These are phyloP conservation scores for Sarocladiaceae sp. DNA, from an alignment of 2,329 filamentous ascomycete species.

Conservation along the genomic window DNA sequence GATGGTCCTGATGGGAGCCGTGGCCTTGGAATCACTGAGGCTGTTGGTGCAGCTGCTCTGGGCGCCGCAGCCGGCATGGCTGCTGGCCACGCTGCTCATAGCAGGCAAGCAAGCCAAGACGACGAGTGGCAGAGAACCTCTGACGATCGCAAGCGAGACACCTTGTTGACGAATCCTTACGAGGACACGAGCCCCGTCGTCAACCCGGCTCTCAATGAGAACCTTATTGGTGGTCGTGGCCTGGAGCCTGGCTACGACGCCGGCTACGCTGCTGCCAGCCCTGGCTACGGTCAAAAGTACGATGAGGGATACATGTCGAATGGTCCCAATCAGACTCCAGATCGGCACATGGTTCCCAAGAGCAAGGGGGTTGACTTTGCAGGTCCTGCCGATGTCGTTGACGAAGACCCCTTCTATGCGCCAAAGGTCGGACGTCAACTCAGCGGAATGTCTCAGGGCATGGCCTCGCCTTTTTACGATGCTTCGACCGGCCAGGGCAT, in stretches of 20 bases:
- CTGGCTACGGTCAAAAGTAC: constrained; percentile 54
- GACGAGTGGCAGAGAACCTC: constrained; percentile 63
- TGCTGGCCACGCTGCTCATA: constrained; percentile 42
- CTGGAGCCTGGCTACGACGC: constrained; percentile 36
- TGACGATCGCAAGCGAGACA: constrained; percentile 61
- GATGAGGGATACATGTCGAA: constrained; percentile 94
- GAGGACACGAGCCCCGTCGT: constrained; percentile 60
- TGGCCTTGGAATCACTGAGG: constrained; percentile 44
- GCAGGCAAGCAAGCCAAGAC: constrained; percentile 51
- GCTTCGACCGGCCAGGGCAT: constrained; percentile 82
- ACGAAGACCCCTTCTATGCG: constrained; percentile 62
- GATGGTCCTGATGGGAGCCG: constrained; percentile 9
- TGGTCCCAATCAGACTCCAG: constrained; percentile 48
- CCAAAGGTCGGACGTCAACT: constrained; percentile 58
- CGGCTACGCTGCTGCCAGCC: constrained; percentile 51
- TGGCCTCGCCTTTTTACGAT: constrained; percentile 87
- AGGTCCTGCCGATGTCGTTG: constrained; percentile 45
- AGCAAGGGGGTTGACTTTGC: constrained; percentile 53
- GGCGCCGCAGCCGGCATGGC: constrained; percentile 45
- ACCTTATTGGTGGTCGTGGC: constrained; percentile 38
- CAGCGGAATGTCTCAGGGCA: constrained; percentile 88
- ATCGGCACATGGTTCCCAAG: constrained; percentile 39
- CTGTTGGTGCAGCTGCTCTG: constrained; percentile 49
- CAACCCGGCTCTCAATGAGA: constrained; percentile 48
- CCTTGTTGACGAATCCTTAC: constrained; percentile 63